phyloP scores from a whole-genome alignment of 177 flowering plant genomes.

The Vitis hybrid region DNA sequence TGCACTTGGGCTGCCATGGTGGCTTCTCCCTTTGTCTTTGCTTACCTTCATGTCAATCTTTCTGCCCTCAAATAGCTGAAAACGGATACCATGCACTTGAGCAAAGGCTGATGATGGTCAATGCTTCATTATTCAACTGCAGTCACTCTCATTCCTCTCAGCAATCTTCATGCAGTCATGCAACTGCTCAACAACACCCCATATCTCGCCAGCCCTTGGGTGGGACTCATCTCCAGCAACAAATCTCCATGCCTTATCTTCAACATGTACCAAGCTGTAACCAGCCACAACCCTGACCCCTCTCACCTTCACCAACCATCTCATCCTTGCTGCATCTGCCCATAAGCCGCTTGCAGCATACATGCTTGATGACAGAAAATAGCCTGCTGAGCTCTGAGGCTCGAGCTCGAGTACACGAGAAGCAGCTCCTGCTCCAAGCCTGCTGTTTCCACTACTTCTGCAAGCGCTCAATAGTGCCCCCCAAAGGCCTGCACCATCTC shows the following conservation, averaged over 20 bases:
- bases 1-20: too few relatives aligned
- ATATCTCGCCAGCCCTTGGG: slow-evolving; percentile 27
- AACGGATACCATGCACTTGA: too few relatives aligned
- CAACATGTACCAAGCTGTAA: slow-evolving; percentile 64
- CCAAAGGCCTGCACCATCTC: slow-evolving; percentile 55
- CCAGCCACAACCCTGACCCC: slow-evolving; percentile 56
- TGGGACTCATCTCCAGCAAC: slow-evolving; percentile 57
- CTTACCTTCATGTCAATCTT: too few relatives aligned
- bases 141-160: background rate
- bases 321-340: slow-evolving; percentile 57
- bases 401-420: slow-evolving; percentile 64
- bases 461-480: slow-evolving; percentile 79
- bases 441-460: slow-evolving; percentile 38
- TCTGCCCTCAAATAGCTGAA: too few relatives aligned
- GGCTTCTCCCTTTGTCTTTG: too few relatives aligned
- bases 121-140: too few relatives aligned
- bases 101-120: too few relatives aligned
- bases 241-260: slow-evolving; percentile 36
- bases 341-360: slow-evolving; percentile 57
- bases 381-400: slow-evolving; percentile 60
- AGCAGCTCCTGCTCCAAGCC: slow-evolving; percentile 43
- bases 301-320: slow-evolving; percentile 52
- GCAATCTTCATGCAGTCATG: slow-evolving; percentile 37
- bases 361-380: slow-evolving; percentile 63
- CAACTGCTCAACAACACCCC: slow-evolving; percentile 33